Conservation (phyloP, 805 yeast species). For the Ogataea zsoltii region DNA sequence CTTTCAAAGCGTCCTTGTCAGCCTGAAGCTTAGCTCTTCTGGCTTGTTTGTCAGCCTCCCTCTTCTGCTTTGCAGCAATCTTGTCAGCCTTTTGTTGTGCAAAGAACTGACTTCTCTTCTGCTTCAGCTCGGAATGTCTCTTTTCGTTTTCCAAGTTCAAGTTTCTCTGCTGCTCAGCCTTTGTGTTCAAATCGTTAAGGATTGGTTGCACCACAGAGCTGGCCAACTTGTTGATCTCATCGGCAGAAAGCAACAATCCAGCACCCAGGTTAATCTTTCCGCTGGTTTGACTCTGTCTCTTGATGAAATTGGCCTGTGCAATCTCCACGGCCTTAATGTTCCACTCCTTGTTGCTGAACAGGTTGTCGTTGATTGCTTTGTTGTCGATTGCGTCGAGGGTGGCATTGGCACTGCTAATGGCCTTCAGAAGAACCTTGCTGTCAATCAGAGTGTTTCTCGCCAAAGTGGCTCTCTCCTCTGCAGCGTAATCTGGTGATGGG, state of each 20-base stretch:
- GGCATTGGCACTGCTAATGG: constrained; percentile 50
- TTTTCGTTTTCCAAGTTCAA: constrained; percentile 47
- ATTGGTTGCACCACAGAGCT: constrained; percentile 80
- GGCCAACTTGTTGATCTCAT: constrained; percentile 81
- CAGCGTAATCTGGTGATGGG: constrained; percentile 42
- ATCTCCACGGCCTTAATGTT: constrained; percentile 75
- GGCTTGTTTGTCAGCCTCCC: constrained; percentile 33
- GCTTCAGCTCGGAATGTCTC: constrained; percentile 42
- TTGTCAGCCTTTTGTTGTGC: constrained; percentile 41
- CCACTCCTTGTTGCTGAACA: constrained; percentile 33
- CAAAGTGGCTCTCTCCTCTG: constrained; percentile 40
- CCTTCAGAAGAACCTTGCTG: constrained; percentile 48
- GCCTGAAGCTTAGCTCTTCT: constrained; percentile 50
- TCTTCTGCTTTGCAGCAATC: constrained; percentile 36
- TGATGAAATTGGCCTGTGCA: constrained; percentile 68
- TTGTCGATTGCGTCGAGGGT: constrained; percentile 29
- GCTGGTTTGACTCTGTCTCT: constrained; percentile 45
- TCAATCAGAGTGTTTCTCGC: constrained; percentile 40
- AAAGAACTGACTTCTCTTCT: constrained; percentile 38
- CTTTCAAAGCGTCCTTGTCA: constrained; percentile 47
- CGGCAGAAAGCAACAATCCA: constrained; percentile 73
- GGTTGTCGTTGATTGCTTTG: constrained; percentile 24
- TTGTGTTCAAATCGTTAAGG: constrained; percentile 64
- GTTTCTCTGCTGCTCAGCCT: constrained; percentile 69
- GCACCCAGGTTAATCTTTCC: constrained; percentile 82